Percentiles rank a stretch among this genome's conserved stretches.
Conservation (phyloP, 2,329 filamentous ascomycete species). For the Parastagonospora avenae region DNA sequence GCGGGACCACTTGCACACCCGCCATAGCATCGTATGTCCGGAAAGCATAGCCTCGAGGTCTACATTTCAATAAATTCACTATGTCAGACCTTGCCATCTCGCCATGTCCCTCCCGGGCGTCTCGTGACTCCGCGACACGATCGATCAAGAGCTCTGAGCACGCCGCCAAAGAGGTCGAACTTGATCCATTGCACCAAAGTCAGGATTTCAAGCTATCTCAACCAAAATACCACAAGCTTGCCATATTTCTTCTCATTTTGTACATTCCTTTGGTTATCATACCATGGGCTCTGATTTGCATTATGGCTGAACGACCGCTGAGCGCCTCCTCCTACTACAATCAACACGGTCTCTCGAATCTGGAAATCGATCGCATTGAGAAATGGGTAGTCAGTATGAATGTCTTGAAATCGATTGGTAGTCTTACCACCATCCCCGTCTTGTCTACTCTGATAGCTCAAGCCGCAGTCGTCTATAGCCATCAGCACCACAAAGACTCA, state of each 20-base stretch:
- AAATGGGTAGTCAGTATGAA: neutral
- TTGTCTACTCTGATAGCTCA: neutral
- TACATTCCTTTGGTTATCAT: neutral
- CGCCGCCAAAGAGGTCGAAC: too few relatives aligned
- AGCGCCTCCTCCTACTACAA: neutral
- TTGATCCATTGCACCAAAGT: too few relatives aligned
- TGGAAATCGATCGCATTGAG: neutral
- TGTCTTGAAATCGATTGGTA: neutral
- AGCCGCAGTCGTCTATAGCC: neutral
- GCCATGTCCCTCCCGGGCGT: too few relatives aligned
- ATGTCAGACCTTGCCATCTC: too few relatives aligned
- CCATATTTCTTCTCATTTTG: neutral
- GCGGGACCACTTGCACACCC: too few relatives aligned
- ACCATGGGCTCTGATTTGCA: slow-evolving; percentile 5
- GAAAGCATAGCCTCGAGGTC: too few relatives aligned
- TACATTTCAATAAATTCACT: too few relatives aligned
- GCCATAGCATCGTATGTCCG: too few relatives aligned
- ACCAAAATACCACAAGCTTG: neutral
- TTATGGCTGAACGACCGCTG: neutral
- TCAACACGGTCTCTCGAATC: neutral
- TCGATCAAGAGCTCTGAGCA: too few relatives aligned
- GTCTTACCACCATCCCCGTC: neutral
- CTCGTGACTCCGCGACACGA: too few relatives aligned
- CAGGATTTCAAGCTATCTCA: too few relatives aligned
- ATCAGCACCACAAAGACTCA: neutral